Conservation (phyloP, 2,329 filamentous ascomycete species). For the Aspergillus novoparasiticus region DNA sequence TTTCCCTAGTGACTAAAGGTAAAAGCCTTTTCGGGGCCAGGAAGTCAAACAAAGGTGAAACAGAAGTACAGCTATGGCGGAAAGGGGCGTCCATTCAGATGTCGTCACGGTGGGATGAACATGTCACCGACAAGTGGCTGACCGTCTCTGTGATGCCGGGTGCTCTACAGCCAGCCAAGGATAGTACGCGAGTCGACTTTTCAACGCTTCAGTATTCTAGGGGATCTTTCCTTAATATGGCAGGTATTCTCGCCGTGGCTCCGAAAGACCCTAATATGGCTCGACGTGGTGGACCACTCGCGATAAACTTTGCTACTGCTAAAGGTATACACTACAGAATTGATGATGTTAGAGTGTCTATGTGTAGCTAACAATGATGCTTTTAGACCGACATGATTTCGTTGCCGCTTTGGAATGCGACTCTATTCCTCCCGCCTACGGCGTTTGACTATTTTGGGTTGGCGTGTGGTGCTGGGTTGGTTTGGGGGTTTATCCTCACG, state of each 20-base stretch:
- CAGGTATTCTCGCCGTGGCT: constrained; percentile 28
- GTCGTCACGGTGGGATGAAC: constrained; percentile 31
- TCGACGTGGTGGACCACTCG: constrained; percentile 24
- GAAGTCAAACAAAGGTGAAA: constrained; percentile 30
- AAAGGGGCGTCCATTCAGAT: constrained; percentile 26
- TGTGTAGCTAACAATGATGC: not conserved
- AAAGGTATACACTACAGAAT: constrained; percentile 20
- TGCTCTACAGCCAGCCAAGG: constrained; percentile 17
- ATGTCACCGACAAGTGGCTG: constrained; percentile 32
- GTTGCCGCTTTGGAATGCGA: constrained; percentile 13
- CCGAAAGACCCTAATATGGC: constrained; percentile 24
- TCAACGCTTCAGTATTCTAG: constrained; percentile 22
- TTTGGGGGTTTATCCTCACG: not conserved
- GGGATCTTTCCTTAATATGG: constrained; percentile 32
- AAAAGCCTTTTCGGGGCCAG: constrained; percentile 24
- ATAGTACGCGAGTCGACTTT: constrained; percentile 27
- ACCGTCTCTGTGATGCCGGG: constrained; percentile 25
- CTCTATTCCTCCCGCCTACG: not conserved
- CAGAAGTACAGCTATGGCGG: constrained; percentile 34
- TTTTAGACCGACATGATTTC: constrained; percentile 26
- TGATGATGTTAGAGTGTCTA: not conserved
- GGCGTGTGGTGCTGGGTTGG: not conserved
- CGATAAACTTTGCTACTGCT: constrained; percentile 27
- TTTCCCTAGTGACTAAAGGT: constrained; percentile 29
- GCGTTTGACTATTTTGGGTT: not conserved